These are phyloP conservation scores for Calonectria pauciramosa DNA, from an alignment of 2,329 filamentous ascomycete species.

Conservation along the genomic window DNA sequence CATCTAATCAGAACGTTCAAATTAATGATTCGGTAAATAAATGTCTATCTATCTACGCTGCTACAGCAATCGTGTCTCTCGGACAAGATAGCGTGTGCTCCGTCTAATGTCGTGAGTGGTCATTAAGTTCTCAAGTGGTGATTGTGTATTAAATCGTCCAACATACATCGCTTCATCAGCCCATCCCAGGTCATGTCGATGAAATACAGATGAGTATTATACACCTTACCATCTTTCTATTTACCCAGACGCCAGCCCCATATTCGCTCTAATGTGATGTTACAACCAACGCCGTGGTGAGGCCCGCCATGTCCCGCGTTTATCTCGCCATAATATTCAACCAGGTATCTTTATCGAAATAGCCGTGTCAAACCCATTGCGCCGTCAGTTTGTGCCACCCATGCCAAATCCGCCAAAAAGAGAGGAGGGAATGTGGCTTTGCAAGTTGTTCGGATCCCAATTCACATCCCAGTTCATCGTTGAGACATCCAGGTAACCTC, in stretches of 20 bases:
- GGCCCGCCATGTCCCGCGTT: conserved; percentile 29
- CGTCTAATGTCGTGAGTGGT: conserved; percentile 1
- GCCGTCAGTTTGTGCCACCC: conserved; percentile 39
- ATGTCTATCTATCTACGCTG: background rate
- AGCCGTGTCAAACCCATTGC: conserved; percentile 20
- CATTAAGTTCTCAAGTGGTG: conserved; percentile 21
- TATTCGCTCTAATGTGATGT: conserved; percentile 35
- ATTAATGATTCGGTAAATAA: background rate
- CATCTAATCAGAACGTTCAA: background rate
- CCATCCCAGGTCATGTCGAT: conserved; percentile 17
- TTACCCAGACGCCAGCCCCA: conserved; percentile 32
- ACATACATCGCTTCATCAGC: background rate
- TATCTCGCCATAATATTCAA: conserved; percentile 16
- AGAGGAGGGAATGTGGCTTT: conserved; percentile 47
- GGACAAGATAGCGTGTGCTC: background rate
- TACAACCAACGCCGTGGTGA: conserved; percentile 41
- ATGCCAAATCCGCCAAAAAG: conserved; percentile 51
- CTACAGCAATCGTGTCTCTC: background rate
- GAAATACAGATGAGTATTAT: conserved; percentile 28
- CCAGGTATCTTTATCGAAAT: conserved; percentile 13
- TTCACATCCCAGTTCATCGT: conserved; percentile 63
- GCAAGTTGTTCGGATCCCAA: conserved; percentile 46
- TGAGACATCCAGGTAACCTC: conserved; percentile 59
- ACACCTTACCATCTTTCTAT: conserved; percentile 25
- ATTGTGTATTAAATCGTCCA: conserved; percentile 18